Base-by-base conservation (phyloP, 805 yeast species). In the Metschnikowia santaceciliae region DNA sequence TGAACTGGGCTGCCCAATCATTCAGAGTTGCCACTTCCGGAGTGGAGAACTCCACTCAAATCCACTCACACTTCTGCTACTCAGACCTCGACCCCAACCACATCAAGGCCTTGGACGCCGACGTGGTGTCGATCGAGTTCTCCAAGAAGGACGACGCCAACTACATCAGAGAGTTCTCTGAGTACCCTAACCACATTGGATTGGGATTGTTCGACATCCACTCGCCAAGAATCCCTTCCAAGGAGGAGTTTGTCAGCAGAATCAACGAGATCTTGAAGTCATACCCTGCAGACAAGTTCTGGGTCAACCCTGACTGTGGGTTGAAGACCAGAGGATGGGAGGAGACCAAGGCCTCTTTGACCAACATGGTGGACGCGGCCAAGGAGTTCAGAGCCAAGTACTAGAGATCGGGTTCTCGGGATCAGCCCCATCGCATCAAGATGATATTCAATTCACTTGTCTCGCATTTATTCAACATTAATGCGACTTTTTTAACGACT, bases 261-360 rank as follows among this genome's bases (percentile, higher is more conserved):
- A 89, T 94, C 70, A 84, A 83, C 70, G 94, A 90, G 74, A 91
- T 94, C 80, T 80, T 94, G 77, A 90, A 90, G 81, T 94, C 88
- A 55, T 92, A 92, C 83, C 97, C 97, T 74, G 95, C 94, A 71
- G 89, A 88, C 76, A 92, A 91, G 78, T 88, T 94, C 84, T 94
- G 99, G 99, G 96, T 94, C 72, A 94, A 94, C 95, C 99, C 99
- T 70, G 99, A 94, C 82, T 94, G 99, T 85, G 99, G 99, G 84
- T 85, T 94, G 77, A 94, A 94, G 88, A 94, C 99, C 75, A 91
- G 99, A 86, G 96, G 96, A 66, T 94, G 99, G 99, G 90, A 88
- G 66, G 99, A 94, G 84, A 89, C 92, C 67, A 90, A 79, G 72
- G 90, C 85, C 70, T 90, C 96, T 68, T 86, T 94, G 77, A 88